Conservation (phyloP, 2,329 filamentous ascomycete species). For the Xylariaceae sp. region DNA sequence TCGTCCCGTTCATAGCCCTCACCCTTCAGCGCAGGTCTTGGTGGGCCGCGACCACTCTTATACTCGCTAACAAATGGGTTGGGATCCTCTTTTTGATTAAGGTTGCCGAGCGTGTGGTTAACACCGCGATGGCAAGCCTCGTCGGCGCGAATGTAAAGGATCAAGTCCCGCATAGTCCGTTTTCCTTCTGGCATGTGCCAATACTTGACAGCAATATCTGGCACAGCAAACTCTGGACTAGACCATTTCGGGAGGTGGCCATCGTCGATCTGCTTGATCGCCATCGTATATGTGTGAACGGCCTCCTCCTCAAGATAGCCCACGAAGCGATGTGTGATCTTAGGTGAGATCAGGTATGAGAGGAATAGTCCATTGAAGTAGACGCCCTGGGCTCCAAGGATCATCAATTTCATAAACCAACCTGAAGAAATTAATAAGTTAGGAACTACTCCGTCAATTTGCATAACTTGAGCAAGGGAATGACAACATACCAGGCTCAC, state of each 20-base stretch:
- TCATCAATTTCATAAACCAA: constrained; percentile 87
- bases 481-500: constrained; percentile 57
- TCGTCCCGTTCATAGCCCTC: constrained; percentile 82
- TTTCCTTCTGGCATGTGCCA: constrained; percentile 89
- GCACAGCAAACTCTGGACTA: constrained; percentile 64
- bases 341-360: constrained; percentile 79
- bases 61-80: constrained; percentile 89
- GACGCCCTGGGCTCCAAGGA: constrained; percentile 87
- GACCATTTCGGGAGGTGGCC: constrained; percentile 83
- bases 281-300: constrained; percentile 89
- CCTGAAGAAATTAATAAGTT: constrained; percentile 42
- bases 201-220: constrained; percentile 85
- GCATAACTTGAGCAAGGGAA: background rate
- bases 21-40: constrained; percentile 62
- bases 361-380: constrained; percentile 96
- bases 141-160: constrained; percentile 86
- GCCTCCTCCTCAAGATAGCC: constrained; percentile 97
- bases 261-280: constrained; percentile 79
- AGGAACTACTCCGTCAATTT: background rate
- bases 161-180: constrained; percentile 77
- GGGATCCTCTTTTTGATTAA: constrained; percentile 79
- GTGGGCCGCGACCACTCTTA: constrained; percentile 62
- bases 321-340: constrained; percentile 90
- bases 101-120: constrained; percentile 89
- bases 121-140: constrained; percentile 90